These are phyloP conservation scores for Parachlorella kessleri DNA, from an alignment of 139 green algal genomes.

Conservation along the genomic window DNA sequence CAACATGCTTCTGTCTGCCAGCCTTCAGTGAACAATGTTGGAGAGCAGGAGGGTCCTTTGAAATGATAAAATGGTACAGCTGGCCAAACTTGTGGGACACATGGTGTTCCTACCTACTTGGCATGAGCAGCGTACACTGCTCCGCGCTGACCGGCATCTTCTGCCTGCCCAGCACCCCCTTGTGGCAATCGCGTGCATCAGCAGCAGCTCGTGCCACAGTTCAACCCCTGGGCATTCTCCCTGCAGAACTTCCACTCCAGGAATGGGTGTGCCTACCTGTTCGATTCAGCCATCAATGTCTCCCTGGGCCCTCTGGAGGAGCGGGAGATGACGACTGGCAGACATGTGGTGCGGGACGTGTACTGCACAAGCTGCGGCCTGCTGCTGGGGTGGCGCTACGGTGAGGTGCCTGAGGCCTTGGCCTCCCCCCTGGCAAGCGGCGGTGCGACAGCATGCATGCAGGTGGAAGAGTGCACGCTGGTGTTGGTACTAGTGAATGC, in stretches of 20 bases:
- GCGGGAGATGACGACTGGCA: slow-evolving; percentile 23
- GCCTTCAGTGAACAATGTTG: too few species aligned
- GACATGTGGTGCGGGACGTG: slow-evolving; percentile 10
- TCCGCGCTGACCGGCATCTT: too few species aligned
- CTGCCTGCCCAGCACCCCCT: too few species aligned
- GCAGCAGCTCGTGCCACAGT: too few species aligned
- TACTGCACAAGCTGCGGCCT: slow-evolving; percentile 5
- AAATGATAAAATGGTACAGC: too few species aligned
- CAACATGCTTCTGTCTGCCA: too few species aligned
- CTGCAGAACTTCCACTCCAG: slow-evolving; percentile 26
- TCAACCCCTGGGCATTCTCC: too few species aligned
- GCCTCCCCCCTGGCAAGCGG: not conserved
- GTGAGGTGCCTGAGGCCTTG: not conserved
- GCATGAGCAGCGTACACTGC: too few species aligned
- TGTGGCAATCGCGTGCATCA: too few species aligned
- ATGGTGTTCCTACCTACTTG: too few species aligned
- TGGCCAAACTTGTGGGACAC: too few species aligned
- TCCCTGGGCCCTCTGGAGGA: slow-evolving; percentile 13
- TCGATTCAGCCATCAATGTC: slow-evolving; percentile 15
- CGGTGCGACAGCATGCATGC: not conserved
- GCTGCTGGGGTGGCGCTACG: slow-evolving; percentile 6
- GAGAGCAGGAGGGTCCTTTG: too few species aligned
- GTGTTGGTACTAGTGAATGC: not conserved
- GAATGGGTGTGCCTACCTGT: slow-evolving; percentile 21
- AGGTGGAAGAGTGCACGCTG: not conserved